Percentiles rank a stretch among this genome's conserved stretches.
Evolutionary conservation across 768 basidiomycete genomes (phyloP).

Genomic region (Lentinula lateritia): DNA sequence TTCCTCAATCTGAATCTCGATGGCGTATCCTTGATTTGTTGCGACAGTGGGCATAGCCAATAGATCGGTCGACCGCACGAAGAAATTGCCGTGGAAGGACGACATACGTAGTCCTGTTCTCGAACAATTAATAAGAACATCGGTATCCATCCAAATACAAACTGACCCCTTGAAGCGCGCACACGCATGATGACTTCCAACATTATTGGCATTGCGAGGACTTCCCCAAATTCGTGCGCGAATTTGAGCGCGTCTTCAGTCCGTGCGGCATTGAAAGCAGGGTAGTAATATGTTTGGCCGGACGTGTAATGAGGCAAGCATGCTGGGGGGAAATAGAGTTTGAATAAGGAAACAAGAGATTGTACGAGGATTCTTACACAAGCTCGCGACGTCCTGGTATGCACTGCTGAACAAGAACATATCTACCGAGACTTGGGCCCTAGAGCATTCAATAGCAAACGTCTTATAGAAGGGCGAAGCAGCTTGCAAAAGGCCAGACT

Average conservation of each 20-base stretch:
- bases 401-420: constrained; percentile 96
- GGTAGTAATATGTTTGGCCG: constrained; percentile 97
- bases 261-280: constrained; percentile 92
- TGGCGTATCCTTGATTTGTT: constrained; percentile 91
- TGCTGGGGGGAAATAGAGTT: constrained; percentile 35
- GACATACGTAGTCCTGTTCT: constrained; percentile 82
- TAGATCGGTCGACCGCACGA: constrained; percentile 94
- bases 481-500: constrained; percentile 90
- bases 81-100: constrained; percentile 98
- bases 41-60: constrained; percentile 97
- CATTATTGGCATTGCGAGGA: constrained; percentile 91
- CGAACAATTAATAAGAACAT: neutral
- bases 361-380: constrained; percentile 46
- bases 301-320: constrained; percentile 96
- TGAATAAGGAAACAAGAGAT: neutral
- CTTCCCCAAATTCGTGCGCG: constrained; percentile 93
- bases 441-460: constrained; percentile 97
- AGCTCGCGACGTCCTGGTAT: constrained; percentile 93
- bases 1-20: constrained; percentile 95
- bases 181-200: constrained; percentile 97
- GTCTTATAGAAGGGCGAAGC: constrained; percentile 96
- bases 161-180: constrained; percentile 85
- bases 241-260: constrained; percentile 98
- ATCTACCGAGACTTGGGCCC: constrained; percentile 94
- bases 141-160: constrained; percentile 3